Percentiles rank a stretch among this genome's conserved stretches.
Evolutionary conservation across 345 rosid genomes (phyloP).

Genomic region (Gossypium sturtianum): DNA sequence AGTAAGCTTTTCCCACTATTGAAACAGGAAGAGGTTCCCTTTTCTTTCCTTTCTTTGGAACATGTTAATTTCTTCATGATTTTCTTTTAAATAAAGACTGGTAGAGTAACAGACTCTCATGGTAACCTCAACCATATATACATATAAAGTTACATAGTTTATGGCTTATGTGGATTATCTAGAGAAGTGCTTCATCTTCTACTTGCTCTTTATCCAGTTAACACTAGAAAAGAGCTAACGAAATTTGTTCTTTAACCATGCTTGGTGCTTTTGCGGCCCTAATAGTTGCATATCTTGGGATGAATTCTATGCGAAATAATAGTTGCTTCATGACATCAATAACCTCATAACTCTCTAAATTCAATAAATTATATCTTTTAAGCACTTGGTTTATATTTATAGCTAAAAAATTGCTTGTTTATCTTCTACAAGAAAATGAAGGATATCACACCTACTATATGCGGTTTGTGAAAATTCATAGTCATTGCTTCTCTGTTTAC

Average conservation of each 20-base stretch:
- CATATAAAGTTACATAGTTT: too few species aligned
- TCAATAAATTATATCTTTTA: neutral
- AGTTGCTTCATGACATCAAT: neutral
- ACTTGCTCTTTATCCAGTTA: too few species aligned
- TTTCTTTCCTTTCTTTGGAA: conserved; percentile 1
- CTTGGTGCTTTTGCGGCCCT: too few species aligned
- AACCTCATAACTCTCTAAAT: neutral
- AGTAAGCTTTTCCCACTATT: conserved; percentile 79
- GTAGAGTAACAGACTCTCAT: neutral
- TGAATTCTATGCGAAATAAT: neutral
- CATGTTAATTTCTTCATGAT: neutral
- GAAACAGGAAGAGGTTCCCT: conserved; percentile 71
- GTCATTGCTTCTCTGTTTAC: neutral
- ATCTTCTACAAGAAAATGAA: neutral
- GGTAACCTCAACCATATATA: neutral
- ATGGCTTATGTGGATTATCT: too few species aligned
- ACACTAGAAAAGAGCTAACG: too few species aligned
- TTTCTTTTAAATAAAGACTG: neutral
- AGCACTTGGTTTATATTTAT: neutral
- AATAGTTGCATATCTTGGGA: neutral
- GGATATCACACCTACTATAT: neutral
- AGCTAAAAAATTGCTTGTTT: neutral
- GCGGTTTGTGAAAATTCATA: neutral
- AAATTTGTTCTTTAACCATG: too few species aligned
- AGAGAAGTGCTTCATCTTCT: too few species aligned